Conservation (phyloP, 148 eudicot genomes). For the Camellia granthamiana region DNA sequence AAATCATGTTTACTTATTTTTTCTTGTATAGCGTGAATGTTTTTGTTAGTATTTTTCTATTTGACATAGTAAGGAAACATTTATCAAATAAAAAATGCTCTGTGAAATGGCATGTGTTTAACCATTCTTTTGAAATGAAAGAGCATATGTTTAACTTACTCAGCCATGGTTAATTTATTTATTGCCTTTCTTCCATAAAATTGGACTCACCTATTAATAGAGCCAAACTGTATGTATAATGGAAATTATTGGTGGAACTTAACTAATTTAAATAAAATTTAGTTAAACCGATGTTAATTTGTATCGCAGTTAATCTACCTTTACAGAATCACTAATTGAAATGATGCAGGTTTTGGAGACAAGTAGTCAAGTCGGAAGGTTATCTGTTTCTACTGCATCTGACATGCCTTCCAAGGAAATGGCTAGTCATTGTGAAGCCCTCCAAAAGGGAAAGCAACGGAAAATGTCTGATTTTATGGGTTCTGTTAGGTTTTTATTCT, state of each 20-base stretch:
- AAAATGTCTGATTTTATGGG: conserved; percentile 52
- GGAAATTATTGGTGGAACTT: not conserved
- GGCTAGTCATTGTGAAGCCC: conserved; percentile 63
- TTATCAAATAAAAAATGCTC: not conserved
- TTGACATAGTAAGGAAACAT: not conserved
- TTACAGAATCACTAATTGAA: not conserved
- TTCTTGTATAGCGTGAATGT: too few relatives aligned
- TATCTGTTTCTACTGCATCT: conserved; percentile 44
- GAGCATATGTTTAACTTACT: not conserved
- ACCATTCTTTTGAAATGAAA: not conserved
- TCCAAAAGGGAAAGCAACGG: conserved; percentile 53
- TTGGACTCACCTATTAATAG: not conserved
- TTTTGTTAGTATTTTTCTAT: not conserved
- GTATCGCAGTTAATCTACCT: not conserved
- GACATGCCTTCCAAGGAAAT: conserved; percentile 58
- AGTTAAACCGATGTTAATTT: not conserved
- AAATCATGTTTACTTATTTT: too few relatives aligned
- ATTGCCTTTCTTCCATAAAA: not conserved
- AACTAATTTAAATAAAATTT: not conserved
- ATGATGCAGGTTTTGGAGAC: conserved; percentile 47
- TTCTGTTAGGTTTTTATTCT: too few relatives aligned
- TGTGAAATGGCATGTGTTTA: too few relatives aligned
- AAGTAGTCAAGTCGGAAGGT: conserved; percentile 49
- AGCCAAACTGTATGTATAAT: not conserved
- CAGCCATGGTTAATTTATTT: not conserved